Evolutionary conservation across 1,139 yeast genomes (phyloP), one percentile per base, ranked within the genome.

Genomic region (Hyphopichia khmerensis): DNA sequence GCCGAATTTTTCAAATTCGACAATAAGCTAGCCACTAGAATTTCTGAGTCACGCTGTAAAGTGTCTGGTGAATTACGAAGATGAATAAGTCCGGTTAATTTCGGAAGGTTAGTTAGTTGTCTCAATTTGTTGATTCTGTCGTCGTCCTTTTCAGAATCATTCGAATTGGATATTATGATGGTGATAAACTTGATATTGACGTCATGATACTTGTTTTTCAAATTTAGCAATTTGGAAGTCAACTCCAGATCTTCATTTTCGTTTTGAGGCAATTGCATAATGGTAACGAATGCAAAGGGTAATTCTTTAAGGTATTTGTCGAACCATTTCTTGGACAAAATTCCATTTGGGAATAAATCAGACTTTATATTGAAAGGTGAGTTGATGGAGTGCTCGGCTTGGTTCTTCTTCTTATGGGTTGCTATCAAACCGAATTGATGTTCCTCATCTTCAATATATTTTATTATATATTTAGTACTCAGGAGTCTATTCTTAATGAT

Each of bases 271-370:
- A 70, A 48, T 8, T 48, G 45, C 23, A 56, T 48, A 0, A 56
- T 48, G 30, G 57, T 52, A 4, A 72, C 52, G 31, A 60, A 50
- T 6, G 64, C 70, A 56, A 68, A 71, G 2, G 78, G 77, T n/a
- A 64, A 40, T 10, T 54, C 47, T 3, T 52, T 36, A 7, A 51
- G 46, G 46, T 72, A 73, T 49, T 71, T 72, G 24, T 46, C 44
- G 40, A 73, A 62, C 79, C 79, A 73, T 26, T 52, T 48, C 1
- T 48, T 47, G 9, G 69, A 60, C 9, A 73, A 48, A 7, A 73
- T 63, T 1, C 78, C 79, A 46, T 73, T 72, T 30, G 78, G 78
- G 40, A 62, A 73, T 36, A 73, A 50, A 34, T 63, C 69, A 0
- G 77, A 70, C 6, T 54, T 40, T 3, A 56, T 47, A 43, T 69